phyloP scores from a whole-genome alignment of 129 eudicot genomes.

The Flaveria linearis region DNA sequence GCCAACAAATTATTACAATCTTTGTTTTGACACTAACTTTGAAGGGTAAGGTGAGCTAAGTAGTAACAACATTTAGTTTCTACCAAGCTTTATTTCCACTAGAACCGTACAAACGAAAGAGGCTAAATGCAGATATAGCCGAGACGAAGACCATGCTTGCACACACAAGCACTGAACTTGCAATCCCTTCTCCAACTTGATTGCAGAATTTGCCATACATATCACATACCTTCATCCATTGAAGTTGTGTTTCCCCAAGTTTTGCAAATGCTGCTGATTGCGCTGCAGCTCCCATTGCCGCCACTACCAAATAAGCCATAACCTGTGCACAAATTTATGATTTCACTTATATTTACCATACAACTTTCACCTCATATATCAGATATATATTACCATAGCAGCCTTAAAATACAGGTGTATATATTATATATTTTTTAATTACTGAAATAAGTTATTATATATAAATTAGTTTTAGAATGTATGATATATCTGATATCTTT shows the following conservation, averaged over 20 bases:
- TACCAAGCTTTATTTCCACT: slow-evolving; percentile 20
- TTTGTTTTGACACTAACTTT: slow-evolving; percentile 17
- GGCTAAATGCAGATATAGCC: slow-evolving; percentile 67
- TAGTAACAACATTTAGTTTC: neutral
- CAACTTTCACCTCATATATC: no score
- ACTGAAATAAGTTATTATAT: no score
- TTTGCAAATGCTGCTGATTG: slow-evolving; percentile 63
- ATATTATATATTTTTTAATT: no score
- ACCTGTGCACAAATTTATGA: slow-evolving; percentile 38
- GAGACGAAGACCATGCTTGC: slow-evolving; percentile 60
- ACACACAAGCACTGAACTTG: slow-evolving; percentile 53
- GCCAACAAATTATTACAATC: slow-evolving; percentile 17
- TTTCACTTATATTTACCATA: no score
- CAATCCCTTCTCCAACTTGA: slow-evolving; percentile 74
- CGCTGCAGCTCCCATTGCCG: slow-evolving; percentile 65
- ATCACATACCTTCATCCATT: slow-evolving; percentile 82
- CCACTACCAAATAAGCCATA: slow-evolving; percentile 62
- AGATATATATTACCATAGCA: no score
- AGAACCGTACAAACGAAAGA: slow-evolving; percentile 61
- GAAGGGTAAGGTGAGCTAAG: neutral
- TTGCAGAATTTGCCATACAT: slow-evolving; percentile 77
- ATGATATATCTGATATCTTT: no score
- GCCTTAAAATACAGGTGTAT: no score
- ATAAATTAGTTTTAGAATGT: no score
- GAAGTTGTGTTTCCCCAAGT: slow-evolving; percentile 58